Conservation (phyloP, 768 basidiomycete genomes). For the Leccinellum luteum region DNA sequence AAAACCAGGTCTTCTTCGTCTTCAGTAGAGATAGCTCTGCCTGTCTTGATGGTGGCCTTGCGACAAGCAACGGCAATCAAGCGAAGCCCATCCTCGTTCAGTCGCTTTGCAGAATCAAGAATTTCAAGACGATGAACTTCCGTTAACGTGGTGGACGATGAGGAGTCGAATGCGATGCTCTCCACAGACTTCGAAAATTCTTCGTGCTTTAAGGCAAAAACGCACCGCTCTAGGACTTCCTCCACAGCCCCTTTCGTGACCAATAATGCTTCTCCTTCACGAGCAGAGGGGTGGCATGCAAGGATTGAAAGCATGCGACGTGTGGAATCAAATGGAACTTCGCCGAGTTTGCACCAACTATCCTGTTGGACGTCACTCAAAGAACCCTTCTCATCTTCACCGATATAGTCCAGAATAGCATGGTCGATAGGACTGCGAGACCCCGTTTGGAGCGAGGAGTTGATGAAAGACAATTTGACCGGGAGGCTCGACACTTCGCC, state of each 20-base stretch:
- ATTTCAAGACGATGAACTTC: constrained; percentile 19
- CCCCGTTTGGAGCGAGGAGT: constrained; percentile 34
- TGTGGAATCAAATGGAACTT: constrained; percentile 37
- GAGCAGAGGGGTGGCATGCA: constrained; percentile 23
- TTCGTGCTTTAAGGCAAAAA: constrained; percentile 17
- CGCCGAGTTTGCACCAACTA: constrained; percentile 31
- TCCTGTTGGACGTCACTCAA: constrained; percentile 9
- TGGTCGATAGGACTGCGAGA: constrained; percentile 36
- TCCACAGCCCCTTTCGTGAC: constrained; percentile 33
- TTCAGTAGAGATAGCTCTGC: constrained; percentile 13
- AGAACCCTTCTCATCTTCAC: constrained; percentile 11
- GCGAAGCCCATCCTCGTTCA: constrained; percentile 33
- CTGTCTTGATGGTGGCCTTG: constrained; percentile 15
- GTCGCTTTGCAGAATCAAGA: constrained; percentile 24
- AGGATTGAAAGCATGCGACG: constrained; percentile 36
- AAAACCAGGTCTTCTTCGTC: constrained; percentile 32
- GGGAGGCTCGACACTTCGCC: constrained; percentile 26
- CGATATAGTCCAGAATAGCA: constrained; percentile 31
- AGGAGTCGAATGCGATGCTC: constrained; percentile 15
- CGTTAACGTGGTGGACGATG: constrained; percentile 18
- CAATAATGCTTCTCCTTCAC: constrained; percentile 20
- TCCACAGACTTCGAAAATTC: constrained; percentile 12
- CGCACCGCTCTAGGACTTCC: constrained; percentile 32
- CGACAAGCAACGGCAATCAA: constrained; percentile 31
- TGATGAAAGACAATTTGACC: constrained; percentile 29